Conservation (phyloP, 768 basidiomycete genomes). For the Kwoniella europaea region DNA sequence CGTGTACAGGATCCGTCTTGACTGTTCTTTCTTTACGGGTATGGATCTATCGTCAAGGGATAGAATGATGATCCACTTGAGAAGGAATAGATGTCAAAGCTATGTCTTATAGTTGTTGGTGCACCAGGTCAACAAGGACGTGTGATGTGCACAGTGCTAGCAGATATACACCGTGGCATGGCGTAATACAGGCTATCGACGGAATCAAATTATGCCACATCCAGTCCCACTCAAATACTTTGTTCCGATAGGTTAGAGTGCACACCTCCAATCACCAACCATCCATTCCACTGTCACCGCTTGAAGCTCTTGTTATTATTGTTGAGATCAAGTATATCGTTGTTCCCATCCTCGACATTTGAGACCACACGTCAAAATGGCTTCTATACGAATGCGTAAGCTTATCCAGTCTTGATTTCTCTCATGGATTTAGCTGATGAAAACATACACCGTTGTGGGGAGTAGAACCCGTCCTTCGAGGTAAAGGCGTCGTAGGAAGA, state of each 20-base stretch:
- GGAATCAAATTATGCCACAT: constrained; percentile 43
- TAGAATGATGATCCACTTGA: background rate
- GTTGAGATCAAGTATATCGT: too few relatives aligned
- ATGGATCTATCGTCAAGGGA: background rate
- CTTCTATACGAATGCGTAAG: constrained; percentile 34
- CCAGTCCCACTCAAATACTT: background rate
- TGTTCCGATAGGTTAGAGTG: constrained; percentile 7
- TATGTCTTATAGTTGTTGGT: background rate
- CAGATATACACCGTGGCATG: background rate
- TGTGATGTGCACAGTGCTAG: background rate
- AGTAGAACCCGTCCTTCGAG: constrained; percentile 37
- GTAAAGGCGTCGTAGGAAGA: constrained; percentile 19
- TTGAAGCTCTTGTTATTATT: background rate
- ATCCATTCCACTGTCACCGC: constrained; percentile 11
- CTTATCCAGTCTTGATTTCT: background rate
- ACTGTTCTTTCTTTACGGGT: background rate
- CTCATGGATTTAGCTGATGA: background rate
- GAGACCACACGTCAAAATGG: constrained; percentile 20
- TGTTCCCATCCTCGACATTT: background rate
- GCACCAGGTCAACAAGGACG: background rate
- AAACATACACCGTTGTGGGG: background rate
- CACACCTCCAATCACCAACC: constrained; percentile 21
- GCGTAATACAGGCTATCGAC: constrained; percentile 1
- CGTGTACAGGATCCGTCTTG: constrained; percentile 13
- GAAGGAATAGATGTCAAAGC: background rate